Evolutionary conservation across 306 rosid genomes (phyloP), one percentile per base, ranked within the genome.

Genomic region (Glycine tomentella): DNA sequence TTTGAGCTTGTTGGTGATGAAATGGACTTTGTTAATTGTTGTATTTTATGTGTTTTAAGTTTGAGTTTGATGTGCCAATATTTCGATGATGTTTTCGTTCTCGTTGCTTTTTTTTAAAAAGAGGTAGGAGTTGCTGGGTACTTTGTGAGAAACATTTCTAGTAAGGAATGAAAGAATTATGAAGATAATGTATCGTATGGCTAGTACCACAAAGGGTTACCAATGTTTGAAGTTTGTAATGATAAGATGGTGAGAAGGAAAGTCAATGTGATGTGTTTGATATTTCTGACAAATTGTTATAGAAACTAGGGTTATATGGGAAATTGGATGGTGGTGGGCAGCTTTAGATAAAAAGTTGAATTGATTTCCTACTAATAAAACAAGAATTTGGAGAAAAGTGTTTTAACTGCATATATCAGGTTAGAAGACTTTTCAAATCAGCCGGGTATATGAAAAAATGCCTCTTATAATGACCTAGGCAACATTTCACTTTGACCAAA

Each of bases 371-470:
- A 9, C 10, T 9, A 9, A 17, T 77, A 17, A 58, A 50, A 67
- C 14, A 9, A 40, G 51, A 79, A 14, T 50, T 66, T 9, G 7
- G 75, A 12, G 55, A 73, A 59, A 72, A 66, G 57, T 46, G 40
- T 17, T 57, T 15, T 10, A 74, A 55, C 16, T 2, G 13, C 31
- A 25, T 36, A 9, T 38, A 5, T 15, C 44, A 74, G 12, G 50
- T 79, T 66, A 3, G 44, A 20, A 52, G 15, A 52, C 11, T 52
- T 71, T 76, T 50, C 48, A 55, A 55, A 73, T 36, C 65, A 15
- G 16, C 38, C 38, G 64, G 50, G 5, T 73, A 40, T 15, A 15
- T 55, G 66, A n/a, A 0, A 9, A 31, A 61, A 8, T 62, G 44
- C 42, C 44, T 7, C 65, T 57, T 57, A 57, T 17, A 55, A 17